These are phyloP conservation scores for Elsinoe perseae DNA, from an alignment of 2,329 filamentous ascomycete genomes.

Conservation along the genomic window DNA sequence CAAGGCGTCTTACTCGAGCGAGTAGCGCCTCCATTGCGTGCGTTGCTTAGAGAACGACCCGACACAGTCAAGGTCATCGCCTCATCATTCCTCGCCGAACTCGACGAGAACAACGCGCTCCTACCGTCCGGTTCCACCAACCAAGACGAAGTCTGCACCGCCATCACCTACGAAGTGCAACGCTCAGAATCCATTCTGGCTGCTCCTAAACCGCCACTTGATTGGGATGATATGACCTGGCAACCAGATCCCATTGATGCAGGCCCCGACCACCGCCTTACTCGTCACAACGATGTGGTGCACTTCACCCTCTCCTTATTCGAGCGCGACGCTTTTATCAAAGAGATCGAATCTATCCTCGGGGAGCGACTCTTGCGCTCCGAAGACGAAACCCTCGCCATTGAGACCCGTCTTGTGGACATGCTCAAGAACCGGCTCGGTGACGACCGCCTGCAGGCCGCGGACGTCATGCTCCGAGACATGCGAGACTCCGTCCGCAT, in stretches of 20 bases:
- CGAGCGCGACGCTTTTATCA: conserved; percentile 89
- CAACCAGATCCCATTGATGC: conserved; percentile 88
- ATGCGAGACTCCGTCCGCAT: conserved; percentile 72
- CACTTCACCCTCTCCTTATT: conserved; percentile 82
- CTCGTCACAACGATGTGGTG: conserved; percentile 83
- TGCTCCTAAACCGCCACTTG: conserved; percentile 39
- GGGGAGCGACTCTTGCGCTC: conserved; percentile 66
- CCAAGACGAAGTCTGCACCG: conserved; percentile 49
- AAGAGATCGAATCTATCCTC: conserved; percentile 84
- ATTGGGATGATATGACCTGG: conserved; percentile 93
- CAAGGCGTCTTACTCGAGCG: conserved; percentile 70
- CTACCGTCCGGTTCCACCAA: conserved; percentile 31
- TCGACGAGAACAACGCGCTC: conserved; percentile 37
- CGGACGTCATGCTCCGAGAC: conserved; percentile 95
- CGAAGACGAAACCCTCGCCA: conserved; percentile 59
- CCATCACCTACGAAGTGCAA: conserved; percentile 60
- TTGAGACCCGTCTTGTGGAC: conserved; percentile 74
- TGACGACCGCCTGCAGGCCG: conserved; percentile 76
- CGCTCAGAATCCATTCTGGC: conserved; percentile 37
- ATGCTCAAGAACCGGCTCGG: conserved; percentile 85
- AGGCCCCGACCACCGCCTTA: conserved; percentile 78
- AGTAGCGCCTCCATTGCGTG: conserved; percentile 62
- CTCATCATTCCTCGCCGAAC: conserved; percentile 59
- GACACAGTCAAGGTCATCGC: conserved; percentile 74
- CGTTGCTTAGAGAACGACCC: conserved; percentile 69